Evolutionary conservation across 2,329 filamentous ascomycete species (phyloP), one percentile per base, ranked within the genome.

Genomic region (Penicillium sp.): DNA sequence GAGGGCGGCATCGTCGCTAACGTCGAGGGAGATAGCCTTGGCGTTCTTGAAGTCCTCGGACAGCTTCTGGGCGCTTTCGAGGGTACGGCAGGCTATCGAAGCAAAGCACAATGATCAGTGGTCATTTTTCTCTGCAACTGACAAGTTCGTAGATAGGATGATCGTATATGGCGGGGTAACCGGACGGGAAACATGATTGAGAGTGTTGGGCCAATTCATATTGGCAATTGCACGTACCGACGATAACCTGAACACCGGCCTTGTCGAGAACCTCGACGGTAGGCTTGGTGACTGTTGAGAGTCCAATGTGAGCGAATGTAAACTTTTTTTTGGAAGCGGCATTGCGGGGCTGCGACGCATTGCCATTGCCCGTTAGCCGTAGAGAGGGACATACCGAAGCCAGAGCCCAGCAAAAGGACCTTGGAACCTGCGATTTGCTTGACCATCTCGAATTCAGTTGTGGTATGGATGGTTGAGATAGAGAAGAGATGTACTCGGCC

Each of bases 21-120:
- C 92, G 68, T 97, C 89, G 68, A 97, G 83, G 48, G 88, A 83
- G 74, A 95, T 87, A 59, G 91, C 81, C 45, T 73, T 80, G 61
- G 89, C 82, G 69, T 88, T 82, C 71, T 84, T 79, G 69, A 92
- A 81, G 62, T 86, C 86, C 54, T 77, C 81, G 40, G 81, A 81
- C 56, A 96, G 84, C 63, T 82, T 82, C 79, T 95, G 76, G 49
- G 91, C 89, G 46, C 77, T 82, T 62, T 85, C 82, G 49, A 95
- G 79, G 39, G 87, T 92, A 70, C 90, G 79, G 80, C 89, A 95
- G 62, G 90, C 88, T 89, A 23, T 44, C 29, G 38, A 4, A 28
- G 9, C 15, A 20, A 37, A 37, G 33, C 15, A 37, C 9, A 37
- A 23, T 23, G 15, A 9, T 37, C 33, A 37, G 33, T 20, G 18